Evolutionary conservation across 345 rosid species (phyloP), one percentile per base, ranked within the genome.

Genomic region (Atalantia buxifolia): DNA sequence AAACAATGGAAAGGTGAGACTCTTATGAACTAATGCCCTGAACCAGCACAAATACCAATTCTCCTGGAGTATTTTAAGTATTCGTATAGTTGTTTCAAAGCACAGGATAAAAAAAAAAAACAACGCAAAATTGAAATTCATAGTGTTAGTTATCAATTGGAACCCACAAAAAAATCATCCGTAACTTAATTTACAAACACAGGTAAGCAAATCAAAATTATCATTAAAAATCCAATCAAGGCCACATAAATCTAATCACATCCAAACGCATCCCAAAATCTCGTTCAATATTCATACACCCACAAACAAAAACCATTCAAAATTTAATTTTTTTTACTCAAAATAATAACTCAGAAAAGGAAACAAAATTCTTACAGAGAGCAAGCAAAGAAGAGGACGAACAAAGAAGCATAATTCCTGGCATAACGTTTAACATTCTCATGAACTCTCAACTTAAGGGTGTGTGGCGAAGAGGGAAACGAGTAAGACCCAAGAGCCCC

Each of bases 351-450:
- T 18, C 42, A 55, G 30, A 31, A 74, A 8, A 61, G 61, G 31
- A 63, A 30, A 30, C 69, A 6, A 48, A 63, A 74, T 25, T 28
- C 90, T 45, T 88, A 96, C 98, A 96, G 74, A 70, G 99, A 75
- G 69, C 98, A 96, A 72, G 97, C 95, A 59, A 92, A 92, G 92
- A 89, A 91, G 86, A 92, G 86, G 70, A 92, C 85, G 78, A 91
- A 90, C 36, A 94, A 88, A 28, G 89, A 87, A 3, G 97, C 95
- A 72, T 95, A 89, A 77, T 92, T 96, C 80, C 91, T 88, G 2
- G 97, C 92, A 84, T 91, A 96, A 40, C 99, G 94, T 85, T 90
- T 94, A 69, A 94, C 86, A 67, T 96, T 96, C 93, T 96, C 98
- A 35, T 91, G 94, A 50, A 90, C 92, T 83, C 99, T 84, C 86